Conservation (phyloP, 176 grass and related monocot species). For the Aechmea fasciata region DNA sequence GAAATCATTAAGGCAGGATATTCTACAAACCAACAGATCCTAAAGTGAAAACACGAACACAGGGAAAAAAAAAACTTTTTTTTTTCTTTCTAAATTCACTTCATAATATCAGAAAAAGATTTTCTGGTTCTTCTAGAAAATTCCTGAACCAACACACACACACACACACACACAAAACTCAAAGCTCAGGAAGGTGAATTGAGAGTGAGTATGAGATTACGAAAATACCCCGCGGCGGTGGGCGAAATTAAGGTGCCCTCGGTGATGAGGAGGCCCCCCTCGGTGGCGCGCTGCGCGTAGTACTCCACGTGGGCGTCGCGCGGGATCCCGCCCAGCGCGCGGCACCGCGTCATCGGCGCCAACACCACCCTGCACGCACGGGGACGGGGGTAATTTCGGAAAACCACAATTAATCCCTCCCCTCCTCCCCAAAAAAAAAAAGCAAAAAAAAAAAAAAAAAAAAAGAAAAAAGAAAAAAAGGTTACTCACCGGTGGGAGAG, state of each 20-base stretch:
- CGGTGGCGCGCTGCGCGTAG: constrained; percentile 71
- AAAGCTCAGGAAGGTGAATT: background rate
- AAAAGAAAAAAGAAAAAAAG: background rate
- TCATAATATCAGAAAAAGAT: too few species aligned
- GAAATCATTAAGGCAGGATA: too few species aligned
- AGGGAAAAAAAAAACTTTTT: too few species aligned
- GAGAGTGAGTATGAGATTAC: constrained; percentile 1
- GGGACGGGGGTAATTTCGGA: background rate
- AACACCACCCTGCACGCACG: constrained; percentile 56
- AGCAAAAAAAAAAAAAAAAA: background rate
- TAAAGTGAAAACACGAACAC: too few species aligned
- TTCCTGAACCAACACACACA: background rate
- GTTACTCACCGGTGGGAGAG: constrained; percentile 58
- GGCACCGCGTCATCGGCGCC: constrained; percentile 90
- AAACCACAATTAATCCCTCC: background rate
- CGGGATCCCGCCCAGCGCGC: constrained; percentile 57
- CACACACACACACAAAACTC: background rate
- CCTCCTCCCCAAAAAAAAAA: too few species aligned
- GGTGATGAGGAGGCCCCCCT: constrained; percentile 77
- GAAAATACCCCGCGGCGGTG: constrained; percentile 57
- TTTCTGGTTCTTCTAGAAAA: background rate
- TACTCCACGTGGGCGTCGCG: constrained; percentile 51
- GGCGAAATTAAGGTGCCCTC: constrained; percentile 73
- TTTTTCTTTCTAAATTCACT: too few species aligned
- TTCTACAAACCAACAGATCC: too few species aligned